phyloP scores from a whole-genome alignment of 2,329 filamentous ascomycete genomes.

The Phyllosticta ampelicida region DNA sequence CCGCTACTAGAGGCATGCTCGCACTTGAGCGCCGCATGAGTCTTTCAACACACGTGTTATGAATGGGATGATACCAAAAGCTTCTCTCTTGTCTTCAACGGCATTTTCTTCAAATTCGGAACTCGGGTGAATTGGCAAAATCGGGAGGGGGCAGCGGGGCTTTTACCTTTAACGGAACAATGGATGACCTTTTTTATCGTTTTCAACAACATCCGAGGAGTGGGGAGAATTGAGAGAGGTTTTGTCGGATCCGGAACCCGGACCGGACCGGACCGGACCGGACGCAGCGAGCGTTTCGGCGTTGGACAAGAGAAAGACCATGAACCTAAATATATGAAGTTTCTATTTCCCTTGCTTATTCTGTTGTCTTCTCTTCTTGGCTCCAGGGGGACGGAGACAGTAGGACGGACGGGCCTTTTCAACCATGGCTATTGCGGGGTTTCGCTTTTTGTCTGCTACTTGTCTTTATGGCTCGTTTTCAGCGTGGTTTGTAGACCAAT shows the following conservation, averaged over 20 bases:
- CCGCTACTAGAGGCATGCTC: constrained; percentile 25
- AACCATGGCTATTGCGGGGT: no score
- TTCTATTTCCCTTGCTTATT: no score
- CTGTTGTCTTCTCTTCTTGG: no score
- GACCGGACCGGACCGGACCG: not conserved
- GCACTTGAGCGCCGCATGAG: constrained; percentile 19
- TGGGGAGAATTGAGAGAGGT: not conserved
- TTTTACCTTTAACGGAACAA: not conserved
- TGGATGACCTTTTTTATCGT: not conserved
- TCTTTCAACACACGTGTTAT: constrained; percentile 46
- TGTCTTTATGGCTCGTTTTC: no score
- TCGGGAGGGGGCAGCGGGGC: not conserved
- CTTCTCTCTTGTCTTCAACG: constrained; percentile 48
- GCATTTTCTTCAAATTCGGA: constrained; percentile 30
- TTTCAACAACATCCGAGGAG: not conserved
- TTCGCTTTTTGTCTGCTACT: no score
- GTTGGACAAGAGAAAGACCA: no score
- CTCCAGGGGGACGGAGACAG: no score
- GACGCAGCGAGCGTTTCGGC: no score
- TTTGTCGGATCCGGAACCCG: not conserved
- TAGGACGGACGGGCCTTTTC: not conserved
- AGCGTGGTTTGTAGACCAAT: no score
- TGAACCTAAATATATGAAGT: no score
- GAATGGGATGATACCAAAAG: constrained; percentile 48
- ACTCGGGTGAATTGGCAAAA: not conserved